Percentiles rank a stretch among this genome's conserved stretches.
Conservation (phyloP, 345 rosid species). For the Aquilaria yunnanensis region DNA sequence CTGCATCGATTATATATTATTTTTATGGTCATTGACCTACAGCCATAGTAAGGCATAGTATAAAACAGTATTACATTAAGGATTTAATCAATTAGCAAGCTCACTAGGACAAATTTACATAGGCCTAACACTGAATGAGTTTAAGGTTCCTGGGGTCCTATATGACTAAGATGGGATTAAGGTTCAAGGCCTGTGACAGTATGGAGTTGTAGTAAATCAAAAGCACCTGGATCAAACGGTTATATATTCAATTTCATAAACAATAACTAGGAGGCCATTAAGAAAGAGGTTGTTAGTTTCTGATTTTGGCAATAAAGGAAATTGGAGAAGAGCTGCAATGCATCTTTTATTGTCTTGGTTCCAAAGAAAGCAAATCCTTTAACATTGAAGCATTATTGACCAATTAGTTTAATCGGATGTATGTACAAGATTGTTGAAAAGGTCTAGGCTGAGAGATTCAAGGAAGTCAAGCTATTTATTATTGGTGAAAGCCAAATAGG, state of each 20-base stretch:
- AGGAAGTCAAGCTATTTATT: background rate
- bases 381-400: background rate
- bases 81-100: too few species aligned
- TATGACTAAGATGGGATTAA: too few species aligned
- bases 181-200: too few species aligned
- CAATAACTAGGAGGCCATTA: background rate
- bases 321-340: background rate
- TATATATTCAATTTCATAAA: background rate
- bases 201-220: background rate
- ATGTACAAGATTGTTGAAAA: background rate
- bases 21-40: too few species aligned
- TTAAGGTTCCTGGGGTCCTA: too few species aligned
- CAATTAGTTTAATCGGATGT: background rate
- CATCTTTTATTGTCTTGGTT: background rate
- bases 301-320: background rate
- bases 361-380: background rate
- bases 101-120: too few species aligned
- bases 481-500: background rate
- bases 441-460: background rate
- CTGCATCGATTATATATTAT: too few species aligned
- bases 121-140: too few species aligned
- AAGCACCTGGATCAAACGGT: background rate
- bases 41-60: too few species aligned
- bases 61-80: too few species aligned
- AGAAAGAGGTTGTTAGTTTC: background rate